Conservation (phyloP, 306 rosid genomes). For the Ammopiptanthus mongolicus region DNA sequence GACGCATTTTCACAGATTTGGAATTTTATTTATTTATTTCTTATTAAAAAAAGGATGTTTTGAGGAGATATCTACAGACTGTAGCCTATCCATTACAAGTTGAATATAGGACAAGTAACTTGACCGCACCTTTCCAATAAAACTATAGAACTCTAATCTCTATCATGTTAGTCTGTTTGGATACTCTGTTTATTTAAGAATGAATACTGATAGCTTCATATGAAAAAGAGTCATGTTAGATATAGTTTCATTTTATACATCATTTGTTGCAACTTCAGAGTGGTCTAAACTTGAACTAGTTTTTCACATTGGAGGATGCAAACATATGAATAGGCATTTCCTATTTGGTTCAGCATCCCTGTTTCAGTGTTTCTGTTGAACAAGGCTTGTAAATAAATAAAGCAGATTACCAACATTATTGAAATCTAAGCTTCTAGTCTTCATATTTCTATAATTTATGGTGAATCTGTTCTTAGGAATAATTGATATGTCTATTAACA, state of each 20-base stretch:
- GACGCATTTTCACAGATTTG: neutral
- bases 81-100: neutral
- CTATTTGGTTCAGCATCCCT: conserved; percentile 12
- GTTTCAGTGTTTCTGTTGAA: neutral
- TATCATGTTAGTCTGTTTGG: neutral
- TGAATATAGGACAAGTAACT: neutral
- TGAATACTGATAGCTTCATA: neutral
- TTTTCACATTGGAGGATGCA: conserved; percentile 12
- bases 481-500: neutral
- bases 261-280: neutral
- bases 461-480: conserved; percentile 7
- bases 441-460: conserved; percentile 6
- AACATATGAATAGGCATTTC: neutral
- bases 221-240: neutral
- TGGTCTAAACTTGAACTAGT: neutral
- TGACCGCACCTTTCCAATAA: neutral
- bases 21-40: neutral
- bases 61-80: neutral
- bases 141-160: neutral
- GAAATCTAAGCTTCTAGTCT: neutral
- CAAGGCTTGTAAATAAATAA: neutral
- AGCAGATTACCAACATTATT: neutral
- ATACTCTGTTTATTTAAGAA: neutral
- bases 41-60: neutral
- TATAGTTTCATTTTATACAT: neutral